Base-by-base conservation (phyloP, 1,284 basidiomycete genomes). In the Pisolithus thermaeus region DNA sequence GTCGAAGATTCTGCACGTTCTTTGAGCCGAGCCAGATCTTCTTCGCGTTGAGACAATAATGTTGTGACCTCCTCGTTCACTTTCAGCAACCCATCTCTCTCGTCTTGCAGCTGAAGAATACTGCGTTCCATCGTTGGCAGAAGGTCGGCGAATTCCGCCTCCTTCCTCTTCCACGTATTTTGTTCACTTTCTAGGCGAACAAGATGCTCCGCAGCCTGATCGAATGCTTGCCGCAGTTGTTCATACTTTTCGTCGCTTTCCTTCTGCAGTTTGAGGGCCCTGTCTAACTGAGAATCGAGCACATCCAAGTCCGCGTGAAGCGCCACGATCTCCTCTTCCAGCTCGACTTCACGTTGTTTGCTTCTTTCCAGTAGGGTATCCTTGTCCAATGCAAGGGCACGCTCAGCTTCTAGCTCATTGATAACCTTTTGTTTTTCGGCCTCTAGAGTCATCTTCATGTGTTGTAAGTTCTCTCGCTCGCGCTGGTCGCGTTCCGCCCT, bases 271-370 rank as follows among this genome's bases (percentile, higher is more conserved):
- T 81, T 75, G 63, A 92, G 75, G 0, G 88, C 88, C 4, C 87
- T 81, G 54, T 94, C 91, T 8, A 97, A 79, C 62, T 97, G 91
- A 8, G 83, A 84, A 61, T 95, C 92, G 18, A 97, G 75, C 5
- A 83, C 77, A 51, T 94, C 91, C 44, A 97, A 76, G 61, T 98
- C 93, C 3, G 76, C 74, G 60, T 96, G 91, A 22, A 97, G 72
- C 2, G 87, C 83, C 1, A 77, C 73, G 11, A 95, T 78, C 59
- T 96, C 92, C 52, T 97, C 92, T 60, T 92, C 85, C 2, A 98
- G 76, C 55, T 92, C 85, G 20, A 78, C 75, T 65, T 97, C 93
- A 32, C 85, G 82, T 59, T 84, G 84, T 73, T 95, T 95, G 65
- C 86, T 89, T 32, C 93, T 78, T 51, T 90, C 85, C 1, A 98